A percentile compares a stretch with the other conserved stretches of the same genome.
phyloP scores from a whole-genome alignment of 176 grass and related monocot species.

The Canna indica region DNA sequence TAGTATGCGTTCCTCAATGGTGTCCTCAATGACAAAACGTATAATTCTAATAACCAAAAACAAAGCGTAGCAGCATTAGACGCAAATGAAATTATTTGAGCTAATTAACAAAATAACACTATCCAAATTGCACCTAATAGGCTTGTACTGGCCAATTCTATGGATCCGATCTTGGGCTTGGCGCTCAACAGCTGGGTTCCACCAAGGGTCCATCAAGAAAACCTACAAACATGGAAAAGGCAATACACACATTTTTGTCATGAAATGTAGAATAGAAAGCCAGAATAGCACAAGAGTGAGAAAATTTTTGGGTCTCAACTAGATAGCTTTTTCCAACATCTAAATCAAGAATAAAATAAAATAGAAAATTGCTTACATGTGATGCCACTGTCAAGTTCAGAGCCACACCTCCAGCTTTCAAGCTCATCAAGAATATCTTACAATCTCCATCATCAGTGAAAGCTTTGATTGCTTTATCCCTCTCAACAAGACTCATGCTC shows the following conservation, averaged over 20 bases:
- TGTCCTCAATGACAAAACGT: slow-evolving; percentile 77
- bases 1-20: slow-evolving; percentile 72
- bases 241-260: neutral
- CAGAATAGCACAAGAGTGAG: neutral
- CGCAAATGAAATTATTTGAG: neutral
- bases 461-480: slow-evolving; percentile 71
- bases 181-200: slow-evolving; percentile 84
- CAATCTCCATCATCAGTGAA: slow-evolving; percentile 69
- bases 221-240: slow-evolving; percentile 37
- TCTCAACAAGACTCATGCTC: slow-evolving; percentile 68
- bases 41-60: slow-evolving; percentile 34
- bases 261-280: neutral
- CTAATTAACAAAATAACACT: neutral
- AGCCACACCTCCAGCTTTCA: slow-evolving; percentile 94
- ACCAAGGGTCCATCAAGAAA: slow-evolving; percentile 98
- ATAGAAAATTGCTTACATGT: slow-evolving; percentile 44
- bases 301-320: neutral
- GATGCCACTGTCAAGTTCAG: slow-evolving; percentile 92
- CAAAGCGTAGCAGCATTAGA: slow-evolving; percentile 3
- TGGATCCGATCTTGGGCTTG: slow-evolving; percentile 96
- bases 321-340: neutral
- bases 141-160: slow-evolving; percentile 93
- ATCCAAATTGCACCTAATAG: slow-evolving; percentile 46
- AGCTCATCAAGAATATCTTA: slow-evolving; percentile 89
- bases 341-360: neutral